These are phyloP conservation scores for Schwanniomyces yamadae DNA, from an alignment of 805 yeast species.

Conservation along the genomic window DNA sequence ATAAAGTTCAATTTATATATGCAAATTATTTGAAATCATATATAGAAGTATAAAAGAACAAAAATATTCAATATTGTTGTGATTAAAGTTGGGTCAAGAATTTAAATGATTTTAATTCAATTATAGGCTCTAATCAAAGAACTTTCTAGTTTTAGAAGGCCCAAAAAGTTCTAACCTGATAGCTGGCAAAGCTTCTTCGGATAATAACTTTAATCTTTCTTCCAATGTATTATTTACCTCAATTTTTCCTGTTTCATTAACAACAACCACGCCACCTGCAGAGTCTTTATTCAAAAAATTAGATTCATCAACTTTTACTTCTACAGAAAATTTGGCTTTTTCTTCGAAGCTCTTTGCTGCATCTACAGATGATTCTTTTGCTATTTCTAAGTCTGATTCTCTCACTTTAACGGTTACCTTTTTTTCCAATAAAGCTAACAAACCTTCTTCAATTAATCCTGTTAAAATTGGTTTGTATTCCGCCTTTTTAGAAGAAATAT, in stretches of 20 bases:
- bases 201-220: constrained; percentile 82
- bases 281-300: constrained; percentile 57
- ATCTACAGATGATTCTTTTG: constrained; percentile 57
- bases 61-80: too few species aligned
- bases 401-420: constrained; percentile 64
- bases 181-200: constrained; percentile 87
- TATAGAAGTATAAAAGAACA: too few species aligned
- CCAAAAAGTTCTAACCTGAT: constrained; percentile 89
- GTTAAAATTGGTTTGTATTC: constrained; percentile 69
- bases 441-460: constrained; percentile 76
- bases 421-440: constrained; percentile 72
- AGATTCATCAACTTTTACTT: constrained; percentile 55
- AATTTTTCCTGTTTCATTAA: constrained; percentile 74
- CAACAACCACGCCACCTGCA: constrained; percentile 84
- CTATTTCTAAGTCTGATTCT: constrained; percentile 59
- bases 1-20: too few species aligned
- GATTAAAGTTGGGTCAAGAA: too few species aligned
- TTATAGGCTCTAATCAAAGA: constrained; percentile 67
- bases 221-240: constrained; percentile 91
- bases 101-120: too few species aligned
- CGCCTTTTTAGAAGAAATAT: constrained; percentile 51
- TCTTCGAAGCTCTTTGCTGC: constrained; percentile 65
- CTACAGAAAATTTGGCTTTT: constrained; percentile 57
- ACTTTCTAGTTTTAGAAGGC: constrained; percentile 80
- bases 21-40: too few species aligned